Conservation (phyloP, 2,329 filamentous ascomycete species). For the Exserohilum turcica region DNA sequence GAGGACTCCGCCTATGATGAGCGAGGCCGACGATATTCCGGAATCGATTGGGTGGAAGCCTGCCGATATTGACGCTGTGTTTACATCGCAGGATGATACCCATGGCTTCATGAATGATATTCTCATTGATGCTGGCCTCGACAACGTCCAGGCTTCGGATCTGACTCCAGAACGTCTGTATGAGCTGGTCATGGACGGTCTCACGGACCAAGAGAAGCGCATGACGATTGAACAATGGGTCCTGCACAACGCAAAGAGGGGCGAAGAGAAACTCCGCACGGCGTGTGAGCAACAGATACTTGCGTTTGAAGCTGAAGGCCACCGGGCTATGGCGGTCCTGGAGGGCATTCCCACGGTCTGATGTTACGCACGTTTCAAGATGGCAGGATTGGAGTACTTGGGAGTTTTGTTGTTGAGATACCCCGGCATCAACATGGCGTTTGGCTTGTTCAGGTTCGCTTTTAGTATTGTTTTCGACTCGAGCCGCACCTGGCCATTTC, state of each 20-base stretch:
- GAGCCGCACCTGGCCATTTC: constrained; percentile 5
- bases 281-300: constrained; percentile 85
- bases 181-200: constrained; percentile 59
- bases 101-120: constrained; percentile 34
- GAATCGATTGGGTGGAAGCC: constrained; percentile 66
- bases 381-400: constrained; percentile 14
- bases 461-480: constrained; percentile 1
- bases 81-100: constrained; percentile 48
- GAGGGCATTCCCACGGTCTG: constrained; percentile 56
- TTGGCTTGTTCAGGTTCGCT: not conserved
- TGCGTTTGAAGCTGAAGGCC: constrained; percentile 82
- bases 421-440: constrained; percentile 17
- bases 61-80: constrained; percentile 75
- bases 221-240: constrained; percentile 98
- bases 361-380: constrained; percentile 6
- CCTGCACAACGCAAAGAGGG: constrained; percentile 75
- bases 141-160: constrained; percentile 30
- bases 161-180: constrained; percentile 49
- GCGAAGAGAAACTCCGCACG: constrained; percentile 76
- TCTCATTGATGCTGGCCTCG: constrained; percentile 38
- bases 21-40: constrained; percentile 18
- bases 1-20: constrained; percentile 26
- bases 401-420: constrained; percentile 31
- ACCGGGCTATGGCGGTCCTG: constrained; percentile 74
- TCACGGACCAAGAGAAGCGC: constrained; percentile 77